Base-by-base conservation (phyloP, 768 basidiomycete genomes). In the Cantharellus anzutake region DNA sequence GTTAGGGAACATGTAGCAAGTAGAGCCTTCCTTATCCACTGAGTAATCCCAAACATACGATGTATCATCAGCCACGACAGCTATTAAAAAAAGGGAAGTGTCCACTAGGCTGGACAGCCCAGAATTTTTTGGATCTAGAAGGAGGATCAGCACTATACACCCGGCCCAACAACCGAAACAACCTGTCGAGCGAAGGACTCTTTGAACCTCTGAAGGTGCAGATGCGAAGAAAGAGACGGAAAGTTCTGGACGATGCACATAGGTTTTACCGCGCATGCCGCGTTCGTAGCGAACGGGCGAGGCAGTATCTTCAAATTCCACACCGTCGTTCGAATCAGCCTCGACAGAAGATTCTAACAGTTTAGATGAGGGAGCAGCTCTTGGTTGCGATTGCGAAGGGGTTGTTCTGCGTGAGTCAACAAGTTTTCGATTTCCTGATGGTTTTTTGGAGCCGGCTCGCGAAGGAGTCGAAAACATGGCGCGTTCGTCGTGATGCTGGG, bases 1-100 rank as follows among this genome's bases (percentile, higher is more conserved):
- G 39, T 41, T 61, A n/a, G 61, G 59, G 61, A 62, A 62, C 11
- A 62, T 62, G 51, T 60, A 62, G 42, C 61, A 62, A 14, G 61
- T 60, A 35, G 59, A 52, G 2, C 51, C 16, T 58, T 14, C 48
- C n/a, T 59, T 37, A 4, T 51, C 59, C 3, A 41, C 41, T 29
- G 60, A 42, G 29, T 38, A 52, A 40, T 60, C 48, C 61, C 61
- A 62, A n/a, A 50, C 61, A 44, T 59, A 62, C 14, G 58, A 53
- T 4, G 50, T 55, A 35, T 38, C 35, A 5, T 16, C 41, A 3
- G 59, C 59, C 3, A 60, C 40, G n/a, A 62, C 34, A 29, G 48
- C 41, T 3, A 37, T 59, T 29, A 40, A 62, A 3, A 51, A 55
- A 55, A 56, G 59, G 14, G n/a, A 51, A n/a, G 16, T 20, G 41